Evolutionary conservation across 352 stramenopile genomes (phyloP).

Genomic region (Phytophthora lateralis): DNA sequence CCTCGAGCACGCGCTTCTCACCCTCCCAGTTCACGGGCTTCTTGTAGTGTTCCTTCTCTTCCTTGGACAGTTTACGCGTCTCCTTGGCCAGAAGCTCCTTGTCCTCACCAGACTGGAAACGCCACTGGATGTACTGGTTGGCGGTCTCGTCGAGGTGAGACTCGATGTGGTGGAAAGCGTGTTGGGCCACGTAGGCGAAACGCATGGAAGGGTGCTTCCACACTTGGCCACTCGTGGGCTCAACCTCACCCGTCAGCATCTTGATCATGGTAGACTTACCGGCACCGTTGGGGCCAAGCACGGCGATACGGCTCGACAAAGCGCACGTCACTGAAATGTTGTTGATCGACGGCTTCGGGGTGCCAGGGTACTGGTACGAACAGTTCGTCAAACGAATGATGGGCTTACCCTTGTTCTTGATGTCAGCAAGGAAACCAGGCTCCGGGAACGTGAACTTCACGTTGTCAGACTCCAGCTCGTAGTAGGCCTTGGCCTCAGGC

Average conservation of each 20-base stretch:
- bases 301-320: constrained; percentile 80
- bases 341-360: constrained; percentile 82
- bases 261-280: constrained; percentile 98
- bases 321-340: constrained; percentile 82
- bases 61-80: constrained; percentile 87
- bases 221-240: constrained; percentile 69
- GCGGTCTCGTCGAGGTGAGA: constrained; percentile 95
- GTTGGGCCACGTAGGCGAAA: constrained; percentile 97
- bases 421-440: constrained; percentile 88
- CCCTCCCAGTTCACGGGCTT: constrained; percentile 94
- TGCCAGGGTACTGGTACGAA: constrained; percentile 84
- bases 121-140: constrained; percentile 98
- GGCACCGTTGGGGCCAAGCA: constrained; percentile 91
- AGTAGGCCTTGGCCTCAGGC: constrained; percentile 90
- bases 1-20: constrained; percentile 90
- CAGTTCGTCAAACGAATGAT: constrained; percentile 90
- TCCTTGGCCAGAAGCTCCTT: constrained; percentile 93
- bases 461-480: constrained; percentile 83
- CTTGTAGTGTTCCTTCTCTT: constrained; percentile 96
- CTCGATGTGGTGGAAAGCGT: constrained; percentile 98
- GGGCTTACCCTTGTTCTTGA: constrained; percentile 92
- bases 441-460: constrained; percentile 90
- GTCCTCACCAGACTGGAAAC: constrained; percentile 93
- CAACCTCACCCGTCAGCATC: constrained; percentile 88
- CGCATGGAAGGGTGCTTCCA: constrained; percentile 91